Percentiles rank a stretch among this genome's conserved stretches.
These are phyloP conservation scores for Plasmodium vivax DNA, from an alignment of 169 alveolate species.

Conservation along the genomic window DNA sequence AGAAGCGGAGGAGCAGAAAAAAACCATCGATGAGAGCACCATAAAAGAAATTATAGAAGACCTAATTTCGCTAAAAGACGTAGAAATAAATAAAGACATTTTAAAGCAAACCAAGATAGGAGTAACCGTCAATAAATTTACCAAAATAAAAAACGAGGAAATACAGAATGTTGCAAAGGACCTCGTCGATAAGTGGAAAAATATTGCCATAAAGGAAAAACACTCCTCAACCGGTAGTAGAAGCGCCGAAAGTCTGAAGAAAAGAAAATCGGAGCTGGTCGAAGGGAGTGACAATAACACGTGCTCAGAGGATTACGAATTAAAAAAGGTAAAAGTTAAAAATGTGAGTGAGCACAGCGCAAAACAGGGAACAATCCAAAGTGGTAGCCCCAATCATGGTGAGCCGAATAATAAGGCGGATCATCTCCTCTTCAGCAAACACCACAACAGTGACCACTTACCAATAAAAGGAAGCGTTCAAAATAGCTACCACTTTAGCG, in stretches of 20 bases:
- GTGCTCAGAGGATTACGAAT: slow-evolving; percentile 21
- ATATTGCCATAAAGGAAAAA: slow-evolving; percentile 77
- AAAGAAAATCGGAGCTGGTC: slow-evolving; percentile 49
- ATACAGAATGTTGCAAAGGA: slow-evolving; percentile 61
- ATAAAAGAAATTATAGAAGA: slow-evolving; percentile 41
- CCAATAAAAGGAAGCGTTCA: slow-evolving; percentile 51
- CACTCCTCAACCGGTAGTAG: slow-evolving; percentile 33
- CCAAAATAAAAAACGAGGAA: slow-evolving; percentile 54
- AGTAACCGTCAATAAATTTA: slow-evolving; percentile 82
- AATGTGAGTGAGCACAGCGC: slow-evolving; percentile 60
- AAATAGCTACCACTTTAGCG: slow-evolving; percentile 15
- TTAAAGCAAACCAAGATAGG: slow-evolving; percentile 87
- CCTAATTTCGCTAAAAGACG: slow-evolving; percentile 76
- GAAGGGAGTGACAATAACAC: slow-evolving; percentile 1
- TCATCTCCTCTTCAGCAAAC: not conserved
- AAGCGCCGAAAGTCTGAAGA: slow-evolving; percentile 25
- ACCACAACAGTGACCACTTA: not conserved
- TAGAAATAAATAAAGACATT: slow-evolving; percentile 81
- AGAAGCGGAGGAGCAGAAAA: slow-evolving; percentile 16
- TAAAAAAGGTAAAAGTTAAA: slow-evolving; percentile 31
- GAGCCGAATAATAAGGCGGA: not conserved
- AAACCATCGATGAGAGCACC: slow-evolving; percentile 3
- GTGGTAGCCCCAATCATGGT: not conserved
- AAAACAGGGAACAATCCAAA: not conserved
- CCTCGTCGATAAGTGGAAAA: slow-evolving; percentile 72